Percentiles rank a stretch among this genome's conserved stretches.
Evolutionary conservation across 495 filamentous ascomycete species (phyloP).

Genomic region (Schizothecium vesticola): DNA sequence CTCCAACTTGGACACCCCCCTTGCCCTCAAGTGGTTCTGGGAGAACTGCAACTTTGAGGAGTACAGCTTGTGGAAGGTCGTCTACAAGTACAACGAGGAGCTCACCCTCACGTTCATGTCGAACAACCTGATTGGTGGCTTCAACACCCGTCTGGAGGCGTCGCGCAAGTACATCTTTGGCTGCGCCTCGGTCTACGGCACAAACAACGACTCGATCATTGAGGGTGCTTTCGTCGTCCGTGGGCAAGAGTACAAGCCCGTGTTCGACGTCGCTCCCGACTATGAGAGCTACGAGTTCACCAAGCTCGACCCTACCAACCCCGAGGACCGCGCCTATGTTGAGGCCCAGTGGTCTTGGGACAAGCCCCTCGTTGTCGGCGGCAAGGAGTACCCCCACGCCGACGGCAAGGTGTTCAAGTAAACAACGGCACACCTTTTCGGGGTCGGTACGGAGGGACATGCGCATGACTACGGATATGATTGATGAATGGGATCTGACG

Average conservation of each 20-base stretch:
- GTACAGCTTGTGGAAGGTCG: slow-evolving; percentile 86
- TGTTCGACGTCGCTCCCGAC: slow-evolving; percentile 95
- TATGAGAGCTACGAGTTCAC: slow-evolving; percentile 92
- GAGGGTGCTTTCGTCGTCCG: slow-evolving; percentile 90
- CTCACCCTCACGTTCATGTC: slow-evolving; percentile 97
- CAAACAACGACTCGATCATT: slow-evolving; percentile 80
- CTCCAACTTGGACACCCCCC: slow-evolving; percentile 91
- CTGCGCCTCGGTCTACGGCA: slow-evolving; percentile 80
- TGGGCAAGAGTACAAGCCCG: slow-evolving; percentile 77
- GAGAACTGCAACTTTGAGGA: slow-evolving; percentile 86
- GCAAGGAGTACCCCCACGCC: slow-evolving; percentile 71
- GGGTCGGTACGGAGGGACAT: slow-evolving; percentile 6
- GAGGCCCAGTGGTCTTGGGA: slow-evolving; percentile 85
- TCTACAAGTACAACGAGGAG: slow-evolving; percentile 99
- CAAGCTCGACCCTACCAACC: slow-evolving; percentile 84
- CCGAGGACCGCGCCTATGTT: slow-evolving; percentile 76
- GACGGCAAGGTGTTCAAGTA: slow-evolving; percentile 98
- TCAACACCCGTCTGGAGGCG: slow-evolving; percentile 94
- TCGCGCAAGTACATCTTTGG: slow-evolving; percentile 99
- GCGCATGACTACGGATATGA: slow-evolving; percentile 32
- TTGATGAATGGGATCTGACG: slow-evolving; percentile 29
- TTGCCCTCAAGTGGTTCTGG: slow-evolving; percentile 96
- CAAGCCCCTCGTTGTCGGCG: slow-evolving; percentile 67
- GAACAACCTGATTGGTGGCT: slow-evolving; percentile 93
- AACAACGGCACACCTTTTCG: slow-evolving; percentile 22